Conservation (phyloP, 2,329 filamentous ascomycete species). For the Fusarium vanettenii region DNA sequence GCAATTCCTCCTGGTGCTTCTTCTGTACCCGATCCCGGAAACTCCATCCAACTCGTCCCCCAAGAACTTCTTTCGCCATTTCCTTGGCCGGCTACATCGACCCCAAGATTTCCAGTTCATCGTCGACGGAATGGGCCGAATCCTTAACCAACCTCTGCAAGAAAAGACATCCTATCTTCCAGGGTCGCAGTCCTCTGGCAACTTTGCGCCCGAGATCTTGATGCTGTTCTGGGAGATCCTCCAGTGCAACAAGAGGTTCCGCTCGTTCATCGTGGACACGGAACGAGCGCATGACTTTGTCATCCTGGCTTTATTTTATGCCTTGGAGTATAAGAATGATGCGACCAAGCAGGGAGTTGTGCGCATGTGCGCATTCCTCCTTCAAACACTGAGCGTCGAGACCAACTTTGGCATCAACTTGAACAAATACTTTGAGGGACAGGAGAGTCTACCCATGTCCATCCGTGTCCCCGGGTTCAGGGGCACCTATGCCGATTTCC, state of each 20-base stretch:
- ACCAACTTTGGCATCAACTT: constrained; percentile 89
- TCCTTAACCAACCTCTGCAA: constrained; percentile 92
- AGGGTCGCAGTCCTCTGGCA: constrained; percentile 80
- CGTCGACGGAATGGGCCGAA: constrained; percentile 91
- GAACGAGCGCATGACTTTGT: constrained; percentile 94
- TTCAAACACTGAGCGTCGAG: constrained; percentile 95
- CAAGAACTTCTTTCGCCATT: constrained; percentile 95
- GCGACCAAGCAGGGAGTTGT: constrained; percentile 90
- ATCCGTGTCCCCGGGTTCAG: constrained; percentile 87
- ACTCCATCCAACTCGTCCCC: constrained; percentile 70
- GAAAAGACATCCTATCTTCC: constrained; percentile 90
- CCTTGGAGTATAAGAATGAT: constrained; percentile 88
- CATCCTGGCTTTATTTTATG: constrained; percentile 90
- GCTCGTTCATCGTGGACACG: constrained; percentile 96
- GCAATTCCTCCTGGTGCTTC: constrained; percentile 85
- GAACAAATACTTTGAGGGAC: constrained; percentile 88
- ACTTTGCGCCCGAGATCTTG: constrained; percentile 94
- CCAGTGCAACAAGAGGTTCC: constrained; percentile 97
- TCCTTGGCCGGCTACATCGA: constrained; percentile 87
- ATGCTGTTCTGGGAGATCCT: constrained; percentile 98
- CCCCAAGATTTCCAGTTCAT: constrained; percentile 98
- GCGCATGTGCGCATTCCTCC: constrained; percentile 95
- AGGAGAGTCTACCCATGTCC: constrained; percentile 84
- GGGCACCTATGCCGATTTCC: constrained; percentile 92
- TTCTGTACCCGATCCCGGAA: constrained; percentile 91